phyloP scores from a whole-genome alignment of 2,329 filamentous ascomycete genomes.

The Hawksworthiomyces lignivorus region DNA sequence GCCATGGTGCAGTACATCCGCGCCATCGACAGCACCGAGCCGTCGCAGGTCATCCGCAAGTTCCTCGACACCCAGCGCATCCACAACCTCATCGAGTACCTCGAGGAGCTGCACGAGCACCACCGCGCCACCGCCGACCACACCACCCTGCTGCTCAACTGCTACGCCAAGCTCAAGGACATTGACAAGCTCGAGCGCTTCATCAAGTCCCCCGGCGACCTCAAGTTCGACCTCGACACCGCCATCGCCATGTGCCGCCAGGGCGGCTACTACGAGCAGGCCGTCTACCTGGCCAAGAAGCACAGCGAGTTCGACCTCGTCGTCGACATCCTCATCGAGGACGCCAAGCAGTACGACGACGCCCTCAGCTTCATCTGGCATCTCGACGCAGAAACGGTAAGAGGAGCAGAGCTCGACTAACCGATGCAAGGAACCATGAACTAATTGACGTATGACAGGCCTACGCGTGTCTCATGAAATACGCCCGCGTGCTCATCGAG shows the following conservation, averaged over 20 bases:
- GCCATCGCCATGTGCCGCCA: constrained; percentile 97
- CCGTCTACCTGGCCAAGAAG: constrained; percentile 88
- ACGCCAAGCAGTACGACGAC: constrained; percentile 82
- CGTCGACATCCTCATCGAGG: constrained; percentile 91
- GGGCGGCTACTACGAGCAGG: constrained; percentile 93
- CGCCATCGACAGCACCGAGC: constrained; percentile 92
- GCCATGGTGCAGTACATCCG: constrained; percentile 99
- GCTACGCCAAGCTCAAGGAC: constrained; percentile 96
- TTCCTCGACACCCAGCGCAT: constrained; percentile 96
- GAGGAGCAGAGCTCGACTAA: constrained; percentile 27
- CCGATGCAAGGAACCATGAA: no score
- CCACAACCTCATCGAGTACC: constrained; percentile 92
- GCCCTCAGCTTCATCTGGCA: constrained; percentile 89
- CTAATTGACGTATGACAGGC: constrained; percentile 47
- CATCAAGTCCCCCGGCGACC: constrained; percentile 87
- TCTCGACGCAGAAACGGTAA: constrained; percentile 66
- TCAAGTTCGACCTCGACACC: constrained; percentile 95
- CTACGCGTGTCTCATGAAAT: constrained; percentile 88
- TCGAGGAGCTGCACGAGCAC: constrained; percentile 93
- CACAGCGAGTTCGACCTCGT: constrained; percentile 91
- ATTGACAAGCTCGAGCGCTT: constrained; percentile 94
- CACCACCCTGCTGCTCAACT: constrained; percentile 89
- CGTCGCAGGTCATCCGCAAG: constrained; percentile 91
- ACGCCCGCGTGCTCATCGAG: constrained; percentile 81
- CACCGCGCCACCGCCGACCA: constrained; percentile 91